phyloP scores from a whole-genome alignment of 352 stramenopile species.

The Phytopythium montanum region DNA sequence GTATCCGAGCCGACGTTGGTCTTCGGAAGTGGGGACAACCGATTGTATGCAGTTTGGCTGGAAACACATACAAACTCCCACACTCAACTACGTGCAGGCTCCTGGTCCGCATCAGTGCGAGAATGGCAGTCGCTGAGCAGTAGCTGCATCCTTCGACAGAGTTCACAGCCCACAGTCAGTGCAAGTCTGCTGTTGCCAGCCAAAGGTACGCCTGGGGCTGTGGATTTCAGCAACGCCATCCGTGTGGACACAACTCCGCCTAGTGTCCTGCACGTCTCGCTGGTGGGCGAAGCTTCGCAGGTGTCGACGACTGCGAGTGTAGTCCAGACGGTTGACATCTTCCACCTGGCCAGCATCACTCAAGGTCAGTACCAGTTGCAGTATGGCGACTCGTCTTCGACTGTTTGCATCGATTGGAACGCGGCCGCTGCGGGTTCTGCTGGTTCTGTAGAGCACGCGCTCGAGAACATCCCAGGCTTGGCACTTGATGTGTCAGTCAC shows the following conservation, averaged over 20 bases:
- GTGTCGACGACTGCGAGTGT: conserved; percentile 29
- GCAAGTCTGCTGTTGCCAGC: conserved; percentile 46
- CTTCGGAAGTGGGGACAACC: conserved; percentile 6
- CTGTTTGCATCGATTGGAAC: conserved; percentile 57
- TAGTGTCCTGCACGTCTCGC: conserved; percentile 23
- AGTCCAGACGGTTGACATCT: conserved; percentile 58
- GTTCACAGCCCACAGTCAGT: conserved; percentile 23
- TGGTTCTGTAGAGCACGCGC: conserved; percentile 27
- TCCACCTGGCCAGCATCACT: conserved; percentile 38
- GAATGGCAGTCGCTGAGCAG: conserved; percentile 54
- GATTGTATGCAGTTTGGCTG: conserved; percentile 37
- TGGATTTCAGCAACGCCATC: conserved; percentile 51
- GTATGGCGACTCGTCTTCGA: conserved; percentile 33
- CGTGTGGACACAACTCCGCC: conserved; percentile 52
- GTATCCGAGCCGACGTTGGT: conserved; percentile 26
- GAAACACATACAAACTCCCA: conserved; percentile 33
- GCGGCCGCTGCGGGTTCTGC: conserved; percentile 21
- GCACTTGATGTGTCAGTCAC: conserved; percentile 33
- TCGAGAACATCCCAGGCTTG: conserved; percentile 41
- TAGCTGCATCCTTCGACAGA: conserved; percentile 42
- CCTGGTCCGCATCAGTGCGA: conserved; percentile 8
- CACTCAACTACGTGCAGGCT: conserved; percentile 30
- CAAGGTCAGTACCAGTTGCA: conserved; percentile 51
- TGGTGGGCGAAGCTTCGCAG: conserved; percentile 32
- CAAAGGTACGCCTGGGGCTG: conserved; percentile 35